These are phyloP conservation scores for Protomyces macrosporus DNA, from an alignment of 1,139 yeast species.

Conservation along the genomic window DNA sequence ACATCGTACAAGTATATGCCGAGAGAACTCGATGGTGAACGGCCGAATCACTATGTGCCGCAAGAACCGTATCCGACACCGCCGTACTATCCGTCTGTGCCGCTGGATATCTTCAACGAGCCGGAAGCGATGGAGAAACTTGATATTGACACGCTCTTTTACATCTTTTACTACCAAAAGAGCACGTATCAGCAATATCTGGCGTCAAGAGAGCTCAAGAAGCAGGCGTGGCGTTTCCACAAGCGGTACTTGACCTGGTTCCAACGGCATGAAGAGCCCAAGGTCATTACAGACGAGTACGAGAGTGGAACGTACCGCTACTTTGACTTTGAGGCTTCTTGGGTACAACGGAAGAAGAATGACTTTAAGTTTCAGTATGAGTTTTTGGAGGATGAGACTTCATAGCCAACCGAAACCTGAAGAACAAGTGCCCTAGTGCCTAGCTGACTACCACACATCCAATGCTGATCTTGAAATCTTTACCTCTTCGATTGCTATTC, in stretches of 20 bases:
- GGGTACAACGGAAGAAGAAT: conserved; percentile 79
- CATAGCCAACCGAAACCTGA: not conserved
- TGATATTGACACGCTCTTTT: conserved; percentile 83
- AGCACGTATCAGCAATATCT: conserved; percentile 62
- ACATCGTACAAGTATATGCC: conserved; percentile 82
- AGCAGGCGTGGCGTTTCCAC: conserved; percentile 86
- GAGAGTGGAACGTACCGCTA: conserved; percentile 64
- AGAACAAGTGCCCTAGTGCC: not conserved
- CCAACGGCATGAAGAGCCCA: conserved; percentile 56
- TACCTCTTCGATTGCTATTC: not conserved
- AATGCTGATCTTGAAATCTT: not conserved
- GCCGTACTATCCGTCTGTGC: conserved; percentile 87
- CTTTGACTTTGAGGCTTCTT: conserved; percentile 77
- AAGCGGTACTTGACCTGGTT: conserved; percentile 79
- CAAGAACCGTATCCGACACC: conserved; percentile 84
- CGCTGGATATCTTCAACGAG: conserved; percentile 46
- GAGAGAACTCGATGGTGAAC: conserved; percentile 84
- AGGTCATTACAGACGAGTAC: conserved; percentile 43
- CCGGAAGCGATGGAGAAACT: conserved; percentile 57
- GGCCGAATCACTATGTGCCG: conserved; percentile 78
- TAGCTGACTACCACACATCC: not conserved
- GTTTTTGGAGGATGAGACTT: conserved; percentile 43
- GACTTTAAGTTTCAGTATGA: conserved; percentile 55
- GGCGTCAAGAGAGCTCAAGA: conserved; percentile 75
- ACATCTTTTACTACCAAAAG: conserved; percentile 79